Conservation (phyloP, 306 rosid genomes). For the Canavalia gladiata region DNA sequence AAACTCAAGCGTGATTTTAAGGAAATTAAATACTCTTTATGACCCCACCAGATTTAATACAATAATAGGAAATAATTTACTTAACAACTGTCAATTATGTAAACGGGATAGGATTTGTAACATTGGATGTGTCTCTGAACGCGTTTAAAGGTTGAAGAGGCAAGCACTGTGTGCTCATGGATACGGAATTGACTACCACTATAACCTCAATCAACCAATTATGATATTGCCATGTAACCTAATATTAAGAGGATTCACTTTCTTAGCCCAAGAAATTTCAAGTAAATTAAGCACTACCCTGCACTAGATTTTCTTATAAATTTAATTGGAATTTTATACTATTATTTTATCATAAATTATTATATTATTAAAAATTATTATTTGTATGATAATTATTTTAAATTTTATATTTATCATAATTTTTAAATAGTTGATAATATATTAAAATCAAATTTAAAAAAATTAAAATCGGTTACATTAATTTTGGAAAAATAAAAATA, state of each 20-base stretch:
- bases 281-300: constrained; percentile 46
- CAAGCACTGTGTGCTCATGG: constrained; percentile 41
- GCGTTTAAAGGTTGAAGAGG: constrained; percentile 43
- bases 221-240: constrained; percentile 42
- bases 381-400: too few species aligned
- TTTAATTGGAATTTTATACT: too few species aligned
- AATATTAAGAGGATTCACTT: constrained; percentile 47
- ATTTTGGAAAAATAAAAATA: too few species aligned
- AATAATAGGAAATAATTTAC: constrained; percentile 12
- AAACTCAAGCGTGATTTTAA: constrained; percentile 43
- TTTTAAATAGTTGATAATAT: too few species aligned
- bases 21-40: constrained; percentile 4
- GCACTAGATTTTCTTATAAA: constrained; percentile 26
- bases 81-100: constrained; percentile 3
- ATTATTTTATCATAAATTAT: too few species aligned
- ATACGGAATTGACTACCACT: constrained; percentile 58
- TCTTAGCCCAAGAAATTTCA: constrained; percentile 43
- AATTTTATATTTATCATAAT: too few species aligned
- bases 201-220: constrained; percentile 47
- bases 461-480: too few species aligned
- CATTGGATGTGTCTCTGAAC: constrained; percentile 29
- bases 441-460: too few species aligned
- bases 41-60: constrained; percentile 42
- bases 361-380: too few species aligned
- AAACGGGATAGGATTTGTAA: constrained; percentile 25